Percentiles rank a stretch among this genome's conserved stretches.
Conservation (phyloP, 495 filamentous ascomycete genomes). For the Trichocladium uniseriatum region DNA sequence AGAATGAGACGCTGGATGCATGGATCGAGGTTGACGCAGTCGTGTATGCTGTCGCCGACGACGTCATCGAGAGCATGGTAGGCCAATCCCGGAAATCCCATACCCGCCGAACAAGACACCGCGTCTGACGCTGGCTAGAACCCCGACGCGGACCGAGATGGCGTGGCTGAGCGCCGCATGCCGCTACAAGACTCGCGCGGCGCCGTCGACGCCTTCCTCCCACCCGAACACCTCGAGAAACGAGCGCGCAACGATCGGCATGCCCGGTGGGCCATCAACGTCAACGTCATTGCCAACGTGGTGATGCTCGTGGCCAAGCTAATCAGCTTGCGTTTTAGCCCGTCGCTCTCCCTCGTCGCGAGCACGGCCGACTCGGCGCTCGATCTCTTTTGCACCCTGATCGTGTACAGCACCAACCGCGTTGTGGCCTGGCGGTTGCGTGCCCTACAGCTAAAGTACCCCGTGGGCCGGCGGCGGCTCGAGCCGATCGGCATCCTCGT, state of each 20-base stretch:
- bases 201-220: conserved; percentile 37
- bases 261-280: conserved; percentile 45
- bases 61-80: conserved; percentile 42
- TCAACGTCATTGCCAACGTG: conserved; percentile 42
- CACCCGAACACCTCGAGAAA: conserved; percentile 39
- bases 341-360: conserved; percentile 41
- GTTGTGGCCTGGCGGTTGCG: conserved; percentile 36
- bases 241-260: conserved; percentile 28
- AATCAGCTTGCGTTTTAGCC: conserved; percentile 29
- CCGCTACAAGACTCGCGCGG: conserved; percentile 31
- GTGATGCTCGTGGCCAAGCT: conserved; percentile 35
- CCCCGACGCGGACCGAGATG: conserved; percentile 44
- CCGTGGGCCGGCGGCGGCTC: conserved; percentile 37
- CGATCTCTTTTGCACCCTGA: conserved; percentile 42
- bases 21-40: conserved; percentile 46
- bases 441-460: conserved; percentile 32
- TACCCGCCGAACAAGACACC: too few species aligned
- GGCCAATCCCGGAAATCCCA: too few species aligned
- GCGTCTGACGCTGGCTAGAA: conserved; percentile 8
- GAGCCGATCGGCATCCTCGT: conserved; percentile 45
- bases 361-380: conserved; percentile 39
- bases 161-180: conserved; percentile 33
- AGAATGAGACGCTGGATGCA: conserved; percentile 42
- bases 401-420: conserved; percentile 39
- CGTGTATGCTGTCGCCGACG: conserved; percentile 41